phyloP scores from a whole-genome alignment of 768 basidiomycete species.

The Hericium alpestre region DNA sequence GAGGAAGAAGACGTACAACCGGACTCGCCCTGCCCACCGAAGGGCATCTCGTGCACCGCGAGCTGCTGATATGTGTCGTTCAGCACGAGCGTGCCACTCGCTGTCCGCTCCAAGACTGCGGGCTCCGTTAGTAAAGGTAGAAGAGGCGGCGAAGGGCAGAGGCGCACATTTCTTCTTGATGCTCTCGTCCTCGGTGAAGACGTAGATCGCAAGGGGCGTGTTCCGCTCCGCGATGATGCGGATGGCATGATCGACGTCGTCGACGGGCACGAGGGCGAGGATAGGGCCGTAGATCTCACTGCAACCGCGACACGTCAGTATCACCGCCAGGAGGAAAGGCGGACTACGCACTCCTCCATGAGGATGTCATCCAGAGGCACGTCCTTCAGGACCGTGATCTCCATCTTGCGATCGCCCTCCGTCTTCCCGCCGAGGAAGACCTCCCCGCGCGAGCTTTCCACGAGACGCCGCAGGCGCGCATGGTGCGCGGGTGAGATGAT shows the following conservation, averaged over 20 bases:
- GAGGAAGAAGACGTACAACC: conserved; percentile 15
- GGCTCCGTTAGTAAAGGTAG: not conserved
- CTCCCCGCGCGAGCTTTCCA: conserved; percentile 15
- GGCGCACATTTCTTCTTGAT: conserved; percentile 4
- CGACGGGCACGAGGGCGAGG: conserved; percentile 22
- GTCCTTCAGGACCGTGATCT: conserved; percentile 21
- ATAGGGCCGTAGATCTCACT: conserved; percentile 29
- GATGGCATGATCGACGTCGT: conserved; percentile 17
- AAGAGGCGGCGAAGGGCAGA: not conserved
- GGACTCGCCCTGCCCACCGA: conserved; percentile 18
- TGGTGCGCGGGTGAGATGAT: conserved; percentile 6
- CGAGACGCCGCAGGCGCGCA: not conserved
- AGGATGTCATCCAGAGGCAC: conserved; percentile 21
- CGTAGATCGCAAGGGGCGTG: conserved; percentile 1
- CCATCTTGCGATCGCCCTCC: conserved; percentile 15
- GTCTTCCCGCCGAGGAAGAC: conserved; percentile 21
- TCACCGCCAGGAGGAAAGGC: not conserved
- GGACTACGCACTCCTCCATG: conserved; percentile 20
- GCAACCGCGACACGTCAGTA: not conserved
- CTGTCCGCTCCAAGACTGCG: conserved; percentile 18
- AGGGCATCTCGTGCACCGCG: conserved; percentile 13
- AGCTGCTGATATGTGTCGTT: conserved; percentile 21
- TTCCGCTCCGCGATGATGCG: conserved; percentile 10
- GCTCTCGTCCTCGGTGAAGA: conserved; percentile 4
- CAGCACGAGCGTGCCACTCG: conserved; percentile 17